phyloP scores from a whole-genome alignment of 2,329 filamentous ascomycete genomes.

The Leptographium galeiforme region DNA sequence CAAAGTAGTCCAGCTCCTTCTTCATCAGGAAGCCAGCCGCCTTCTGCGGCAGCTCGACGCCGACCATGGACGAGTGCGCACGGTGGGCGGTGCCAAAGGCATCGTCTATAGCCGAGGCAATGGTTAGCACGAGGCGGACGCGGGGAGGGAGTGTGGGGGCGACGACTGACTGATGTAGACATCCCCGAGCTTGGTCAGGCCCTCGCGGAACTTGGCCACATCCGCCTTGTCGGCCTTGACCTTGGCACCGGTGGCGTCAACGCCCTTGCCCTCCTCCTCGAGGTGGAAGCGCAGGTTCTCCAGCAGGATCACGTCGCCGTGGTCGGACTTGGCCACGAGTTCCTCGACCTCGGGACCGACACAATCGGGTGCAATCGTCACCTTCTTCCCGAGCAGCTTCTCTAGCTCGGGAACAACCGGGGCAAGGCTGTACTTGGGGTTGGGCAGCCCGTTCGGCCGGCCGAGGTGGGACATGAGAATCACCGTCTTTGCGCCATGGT shows the following conservation, averaged over 20 bases:
- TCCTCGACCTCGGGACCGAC: constrained; percentile 85
- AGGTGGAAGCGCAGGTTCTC: constrained; percentile 98
- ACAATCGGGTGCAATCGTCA: constrained; percentile 80
- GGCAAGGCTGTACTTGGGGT: constrained; percentile 88
- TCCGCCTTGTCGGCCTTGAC: constrained; percentile 90
- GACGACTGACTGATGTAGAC: constrained; percentile 75
- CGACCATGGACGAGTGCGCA: constrained; percentile 98
- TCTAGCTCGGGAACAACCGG: constrained; percentile 84
- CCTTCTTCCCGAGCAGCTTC: constrained; percentile 72
- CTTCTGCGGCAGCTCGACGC: constrained; percentile 88
- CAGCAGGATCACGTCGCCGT: constrained; percentile 75
- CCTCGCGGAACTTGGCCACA: constrained; percentile 89
- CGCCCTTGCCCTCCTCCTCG: constrained; percentile 93
- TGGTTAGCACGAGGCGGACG: constrained; percentile 6
- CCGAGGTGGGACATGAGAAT: constrained; percentile 98
- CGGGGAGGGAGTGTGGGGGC: neutral
- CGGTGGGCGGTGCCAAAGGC: constrained; percentile 97
- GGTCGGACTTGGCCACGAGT: constrained; percentile 67
- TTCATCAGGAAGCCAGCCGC: constrained; percentile 98
- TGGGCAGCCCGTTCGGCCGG: constrained; percentile 79
- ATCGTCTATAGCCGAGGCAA: constrained; percentile 50
- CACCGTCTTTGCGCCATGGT: constrained; percentile 82
- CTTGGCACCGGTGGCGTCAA: constrained; percentile 92
- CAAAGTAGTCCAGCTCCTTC: constrained; percentile 99
- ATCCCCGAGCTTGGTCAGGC: constrained; percentile 85